Evolutionary conservation across 2,329 filamentous ascomycete genomes (phyloP).

Genomic region (Simplicillium sp.): DNA sequence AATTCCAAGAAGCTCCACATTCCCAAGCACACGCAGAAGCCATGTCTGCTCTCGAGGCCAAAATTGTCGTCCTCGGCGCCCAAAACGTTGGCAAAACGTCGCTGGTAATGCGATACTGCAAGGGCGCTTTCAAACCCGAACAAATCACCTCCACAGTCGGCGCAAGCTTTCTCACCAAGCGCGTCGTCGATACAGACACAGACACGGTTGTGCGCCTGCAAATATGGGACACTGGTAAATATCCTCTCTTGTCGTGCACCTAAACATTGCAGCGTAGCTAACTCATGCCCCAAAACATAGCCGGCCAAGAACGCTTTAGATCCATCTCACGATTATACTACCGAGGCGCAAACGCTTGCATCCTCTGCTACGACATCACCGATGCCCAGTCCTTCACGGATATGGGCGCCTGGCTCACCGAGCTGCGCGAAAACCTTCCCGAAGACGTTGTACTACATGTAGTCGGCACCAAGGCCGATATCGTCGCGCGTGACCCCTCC

Average conservation of each 20-base stretch:
- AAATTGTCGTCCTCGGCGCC: conserved; percentile 71
- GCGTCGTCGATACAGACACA: conserved; percentile 72
- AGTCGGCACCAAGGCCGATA: conserved; percentile 89
- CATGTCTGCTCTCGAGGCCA: conserved; percentile 63
- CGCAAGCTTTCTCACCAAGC: conserved; percentile 71
- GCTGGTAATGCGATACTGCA: conserved; percentile 67
- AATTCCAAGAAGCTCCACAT: no score
- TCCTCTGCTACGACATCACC: conserved; percentile 92
- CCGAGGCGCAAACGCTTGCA: conserved; percentile 85
- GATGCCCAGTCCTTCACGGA: conserved; percentile 77
- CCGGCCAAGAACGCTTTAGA: conserved; percentile 90
- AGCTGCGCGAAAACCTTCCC: conserved; percentile 70
- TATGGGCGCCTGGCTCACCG: conserved; percentile 85
- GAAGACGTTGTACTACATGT: conserved; percentile 80
- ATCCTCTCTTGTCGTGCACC: conserved; percentile 4
- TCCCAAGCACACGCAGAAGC: not conserved
- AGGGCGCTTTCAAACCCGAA: conserved; percentile 59
- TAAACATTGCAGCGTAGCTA: conserved; percentile 2
- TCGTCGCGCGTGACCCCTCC: conserved; percentile 75
- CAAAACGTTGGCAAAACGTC: conserved; percentile 76
- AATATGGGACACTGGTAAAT: conserved; percentile 81
- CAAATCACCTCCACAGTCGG: conserved; percentile 63
- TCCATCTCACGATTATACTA: conserved; percentile 95
- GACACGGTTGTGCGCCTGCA: conserved; percentile 84
- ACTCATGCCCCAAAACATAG: conserved; percentile 20